A percentile compares a stretch with the other conserved stretches of the same genome.
Conservation (phyloP, 1,284 basidiomycete species). For the Ustilago crameri region DNA sequence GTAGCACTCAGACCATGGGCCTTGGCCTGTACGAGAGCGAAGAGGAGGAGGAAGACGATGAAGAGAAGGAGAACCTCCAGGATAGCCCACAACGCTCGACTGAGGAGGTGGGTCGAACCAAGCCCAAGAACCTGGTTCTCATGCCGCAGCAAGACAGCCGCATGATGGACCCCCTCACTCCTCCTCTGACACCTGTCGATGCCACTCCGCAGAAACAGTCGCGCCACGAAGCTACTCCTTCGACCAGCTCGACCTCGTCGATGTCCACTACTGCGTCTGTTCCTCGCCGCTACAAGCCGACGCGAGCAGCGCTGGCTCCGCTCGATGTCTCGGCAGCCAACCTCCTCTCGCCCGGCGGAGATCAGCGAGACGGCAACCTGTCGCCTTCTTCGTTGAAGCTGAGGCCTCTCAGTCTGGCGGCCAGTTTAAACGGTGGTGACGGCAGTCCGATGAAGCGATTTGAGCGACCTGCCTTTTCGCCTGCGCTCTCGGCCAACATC, state of each 20-base stretch:
- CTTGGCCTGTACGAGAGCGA: conserved; percentile 42
- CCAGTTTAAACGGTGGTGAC: conserved; percentile 30
- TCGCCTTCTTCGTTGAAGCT: conserved; percentile 45
- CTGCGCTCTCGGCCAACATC: conserved; percentile 43
- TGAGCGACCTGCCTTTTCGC: conserved; percentile 42
- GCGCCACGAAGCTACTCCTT: conserved; percentile 22
- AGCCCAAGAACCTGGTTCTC: conserved; percentile 28
- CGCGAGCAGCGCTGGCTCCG: conserved; percentile 26
- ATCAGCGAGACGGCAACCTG: conserved; percentile 20
- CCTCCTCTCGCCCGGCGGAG: conserved; percentile 22
- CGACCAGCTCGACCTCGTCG: conserved; percentile 39
- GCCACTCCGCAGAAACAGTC: conserved; percentile 18
- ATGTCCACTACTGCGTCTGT: conserved; percentile 18
- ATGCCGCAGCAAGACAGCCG: conserved; percentile 29
- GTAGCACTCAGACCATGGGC: conserved; percentile 35
- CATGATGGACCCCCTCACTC: conserved; percentile 28
- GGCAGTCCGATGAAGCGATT: conserved; percentile 40
- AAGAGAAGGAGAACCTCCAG: conserved; percentile 25
- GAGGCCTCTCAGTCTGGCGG: conserved; percentile 39
- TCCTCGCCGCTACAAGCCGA: conserved; percentile 19
- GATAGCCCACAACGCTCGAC: conserved; percentile 20
- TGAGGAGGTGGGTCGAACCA: conserved; percentile 10
- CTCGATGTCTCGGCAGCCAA: conserved; percentile 33
- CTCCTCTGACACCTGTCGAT: conserved; percentile 41
- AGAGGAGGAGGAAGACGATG: conserved; percentile 27